Base-by-base conservation (phyloP, 169 alveolate genomes). In the Theileria annulata region DNA sequence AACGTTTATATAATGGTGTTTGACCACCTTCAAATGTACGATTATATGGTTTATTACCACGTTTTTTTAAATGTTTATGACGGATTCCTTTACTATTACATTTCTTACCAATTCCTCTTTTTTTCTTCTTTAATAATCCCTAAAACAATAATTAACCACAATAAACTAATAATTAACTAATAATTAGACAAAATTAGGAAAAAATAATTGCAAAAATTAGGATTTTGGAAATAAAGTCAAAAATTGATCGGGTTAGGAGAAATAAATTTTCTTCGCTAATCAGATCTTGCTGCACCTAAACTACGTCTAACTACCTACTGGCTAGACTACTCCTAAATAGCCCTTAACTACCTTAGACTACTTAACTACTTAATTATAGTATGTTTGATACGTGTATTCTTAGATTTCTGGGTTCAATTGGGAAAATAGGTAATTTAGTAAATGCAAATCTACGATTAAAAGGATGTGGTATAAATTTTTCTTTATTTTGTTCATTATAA, bases 21-120 rank as follows among this genome's bases (percentile, higher is more conserved):
- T 85, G 82, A 21, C 95, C 95, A 27, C 96, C 94, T 75, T 92
- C 95, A 79, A 88, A 91, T 0, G 95, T 91, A 6, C 94, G 68
- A 51, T 93, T 91, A 30, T 84, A 80, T 4, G 96, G 93, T 59
- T 81, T 87, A 21, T 93, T 88, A 1, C 93, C 92, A 47, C 90
- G 77, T 33, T 80, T 77, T 59, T 88, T 90, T 30, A 79, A 82
- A 28, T 86, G 88, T 77, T 91, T 91, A 58, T 77, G 79, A 6
- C 96, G 48, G 48, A 87, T 83, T 15, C 95, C 95, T 37, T 86
- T 88, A 13, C 93, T 95, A 69, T 92, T 83, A 59, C 93, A 63
- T 60, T 91, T 93, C 33, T 91, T 91, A 5, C 96, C 95, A 47
- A 95, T 54, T 6, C 95, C 96, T 47, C 94, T 74, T 74, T 87